Evolutionary conservation across 2,329 filamentous ascomycete genomes (phyloP).

Genomic region (Lachnellula occidentalis): DNA sequence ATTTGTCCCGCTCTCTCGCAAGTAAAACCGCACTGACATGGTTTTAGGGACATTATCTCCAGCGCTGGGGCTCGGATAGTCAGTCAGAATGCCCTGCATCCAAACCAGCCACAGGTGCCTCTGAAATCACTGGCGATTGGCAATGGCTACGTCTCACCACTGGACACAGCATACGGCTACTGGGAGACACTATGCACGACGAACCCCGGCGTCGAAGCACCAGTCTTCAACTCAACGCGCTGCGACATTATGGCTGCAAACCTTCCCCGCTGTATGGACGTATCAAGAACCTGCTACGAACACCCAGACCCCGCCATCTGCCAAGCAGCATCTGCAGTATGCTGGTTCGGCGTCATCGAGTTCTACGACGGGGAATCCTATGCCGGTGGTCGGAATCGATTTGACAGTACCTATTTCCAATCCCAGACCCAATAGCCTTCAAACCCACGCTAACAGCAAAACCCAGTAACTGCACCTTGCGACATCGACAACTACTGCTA

Average conservation of each 20-base stretch:
- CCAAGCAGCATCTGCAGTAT: slow-evolving; percentile 32
- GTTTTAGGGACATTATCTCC: slow-evolving; percentile 41
- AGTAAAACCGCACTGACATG: background rate
- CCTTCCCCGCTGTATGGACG: slow-evolving; percentile 40
- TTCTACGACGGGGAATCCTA: slow-evolving; percentile 38
- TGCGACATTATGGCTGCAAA: slow-evolving; percentile 42
- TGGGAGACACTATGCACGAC: slow-evolving; percentile 43
- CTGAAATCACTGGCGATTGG: slow-evolving; percentile 42
- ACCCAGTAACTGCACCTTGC: slow-evolving; percentile 33
- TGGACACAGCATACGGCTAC: slow-evolving; percentile 38
- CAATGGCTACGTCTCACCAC: slow-evolving; percentile 40
- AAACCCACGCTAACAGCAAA: too few relatives aligned
- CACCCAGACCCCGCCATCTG: slow-evolving; percentile 39
- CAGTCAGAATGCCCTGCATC: slow-evolving; percentile 37
- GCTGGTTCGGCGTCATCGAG: slow-evolving; percentile 34
- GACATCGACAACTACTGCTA: slow-evolving; percentile 37
- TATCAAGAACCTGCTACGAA: slow-evolving; percentile 36
- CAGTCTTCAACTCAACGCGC: slow-evolving; percentile 40
- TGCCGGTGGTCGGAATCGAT: slow-evolving; percentile 37
- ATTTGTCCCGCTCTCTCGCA: background rate
- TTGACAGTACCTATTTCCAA: slow-evolving; percentile 33
- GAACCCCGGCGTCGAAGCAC: slow-evolving; percentile 37
- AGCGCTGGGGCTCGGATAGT: slow-evolving; percentile 39
- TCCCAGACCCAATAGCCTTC: background rate
- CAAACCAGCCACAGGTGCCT: slow-evolving; percentile 36